phyloP scores from a whole-genome alignment of 106 monocot genomes.

The Posidonia australis region DNA sequence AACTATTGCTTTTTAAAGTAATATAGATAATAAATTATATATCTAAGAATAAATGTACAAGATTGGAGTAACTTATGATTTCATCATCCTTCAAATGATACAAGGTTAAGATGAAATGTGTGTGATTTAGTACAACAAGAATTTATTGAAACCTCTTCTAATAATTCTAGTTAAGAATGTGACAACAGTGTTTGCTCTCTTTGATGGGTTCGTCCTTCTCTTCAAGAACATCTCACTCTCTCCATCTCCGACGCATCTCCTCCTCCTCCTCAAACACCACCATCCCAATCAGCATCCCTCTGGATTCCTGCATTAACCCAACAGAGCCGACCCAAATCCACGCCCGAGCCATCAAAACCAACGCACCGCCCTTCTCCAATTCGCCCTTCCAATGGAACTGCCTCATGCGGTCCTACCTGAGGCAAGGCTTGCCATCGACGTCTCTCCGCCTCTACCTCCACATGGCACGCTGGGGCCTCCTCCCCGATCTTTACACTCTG shows the following conservation, averaged over 20 bases:
- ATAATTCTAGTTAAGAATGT: no score
- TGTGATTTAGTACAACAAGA: no score
- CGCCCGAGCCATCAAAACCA: conserved; percentile 24
- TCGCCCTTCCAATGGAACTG: conserved; percentile 43
- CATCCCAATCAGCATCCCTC: not conserved
- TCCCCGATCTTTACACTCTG: conserved; percentile 52
- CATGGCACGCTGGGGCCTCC: conserved; percentile 25
- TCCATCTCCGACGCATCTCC: not conserved
- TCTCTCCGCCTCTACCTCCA: conserved; percentile 29
- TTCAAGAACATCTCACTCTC: not conserved
- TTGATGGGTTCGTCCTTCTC: not conserved
- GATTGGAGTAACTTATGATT: no score
- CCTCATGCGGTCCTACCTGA: conserved; percentile 48
- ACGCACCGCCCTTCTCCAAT: conserved; percentile 10
- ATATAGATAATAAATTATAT: no score
- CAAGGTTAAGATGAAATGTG: no score
- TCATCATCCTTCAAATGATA: no score
- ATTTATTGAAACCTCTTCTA: no score
- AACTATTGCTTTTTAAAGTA: no score
- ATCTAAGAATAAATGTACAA: no score
- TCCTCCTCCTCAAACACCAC: not conserved
- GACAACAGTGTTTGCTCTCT: not conserved
- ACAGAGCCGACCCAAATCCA: conserved; percentile 23
- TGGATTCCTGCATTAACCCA: conserved; percentile 24
- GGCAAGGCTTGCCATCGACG: conserved; percentile 14